Evolutionary conservation across 2,329 filamentous ascomycete species (phyloP).

Genomic region (Aspergillus fumigatus): DNA sequence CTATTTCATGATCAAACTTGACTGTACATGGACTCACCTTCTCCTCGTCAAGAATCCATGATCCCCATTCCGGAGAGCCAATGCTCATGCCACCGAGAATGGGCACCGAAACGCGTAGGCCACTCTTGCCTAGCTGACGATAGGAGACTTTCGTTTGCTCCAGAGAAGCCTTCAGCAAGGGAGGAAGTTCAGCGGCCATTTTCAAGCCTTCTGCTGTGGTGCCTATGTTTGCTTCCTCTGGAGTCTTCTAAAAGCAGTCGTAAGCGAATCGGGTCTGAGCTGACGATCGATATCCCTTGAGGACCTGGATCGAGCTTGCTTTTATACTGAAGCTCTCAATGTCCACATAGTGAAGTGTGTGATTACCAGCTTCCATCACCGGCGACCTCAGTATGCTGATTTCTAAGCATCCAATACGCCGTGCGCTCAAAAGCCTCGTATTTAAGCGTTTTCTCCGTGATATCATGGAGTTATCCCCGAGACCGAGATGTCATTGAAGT

Average conservation of each 20-base stretch:
- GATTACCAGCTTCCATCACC: background rate
- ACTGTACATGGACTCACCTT: background rate
- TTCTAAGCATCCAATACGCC: background rate
- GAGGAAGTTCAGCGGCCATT: background rate
- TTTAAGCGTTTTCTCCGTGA: background rate
- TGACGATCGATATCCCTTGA: background rate
- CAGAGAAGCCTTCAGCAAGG: background rate
- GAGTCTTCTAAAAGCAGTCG: background rate
- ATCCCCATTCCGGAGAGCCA: background rate
- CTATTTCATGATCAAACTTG: background rate
- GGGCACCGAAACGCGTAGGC: background rate
- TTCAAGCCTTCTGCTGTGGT: background rate
- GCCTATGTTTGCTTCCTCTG: background rate
- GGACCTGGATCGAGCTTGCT: background rate
- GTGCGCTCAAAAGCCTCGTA: background rate
- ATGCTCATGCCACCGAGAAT: slow-evolving; percentile 2
- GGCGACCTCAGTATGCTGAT: background rate
- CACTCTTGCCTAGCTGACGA: background rate
- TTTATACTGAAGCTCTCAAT: background rate
- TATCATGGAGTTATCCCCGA: background rate
- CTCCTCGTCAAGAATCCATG: background rate
- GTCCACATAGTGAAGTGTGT: background rate
- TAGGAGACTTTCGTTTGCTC: background rate
- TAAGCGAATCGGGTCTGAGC: background rate
- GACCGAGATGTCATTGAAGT: background rate